Evolutionary conservation across 1,284 basidiomycete genomes (phyloP), one percentile per base, ranked within the genome.

Genomic region (Papiliotrema laurentii): DNA sequence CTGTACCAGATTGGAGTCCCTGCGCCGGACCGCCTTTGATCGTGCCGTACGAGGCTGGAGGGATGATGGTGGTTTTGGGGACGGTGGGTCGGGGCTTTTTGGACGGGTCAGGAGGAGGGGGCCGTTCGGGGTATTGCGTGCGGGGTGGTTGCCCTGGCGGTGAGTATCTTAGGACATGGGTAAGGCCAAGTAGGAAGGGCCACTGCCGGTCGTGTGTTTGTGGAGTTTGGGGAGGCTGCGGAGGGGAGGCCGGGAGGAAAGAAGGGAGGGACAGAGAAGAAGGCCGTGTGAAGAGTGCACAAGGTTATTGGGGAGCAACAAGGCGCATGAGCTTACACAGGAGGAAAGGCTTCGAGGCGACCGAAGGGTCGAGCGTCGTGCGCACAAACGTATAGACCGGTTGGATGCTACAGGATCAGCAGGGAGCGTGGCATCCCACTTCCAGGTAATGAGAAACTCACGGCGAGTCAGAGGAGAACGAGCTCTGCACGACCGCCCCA

Each of bases 341-440:
- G n/a, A 63, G 63, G 54, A 74, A 74, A 7, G 58, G 47, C 46
- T 68, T 64, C 11, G 39, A 18, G 1, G 50, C 44, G 4, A 54
- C 61, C n/a, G 50, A 43, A 10, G 61, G 53, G 18, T 49, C 33
- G 9, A 74, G 55, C 4, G 66, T 55, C 2, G 61, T 57, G 33
- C 72, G 56, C 4, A 74, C 69, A 44, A 74, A 74, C 3, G 60
- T 63, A 50, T 74, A 74, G 1, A 74, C 69, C 0, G 69, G 66
- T 50, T 72, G 71, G 31, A 74, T 73, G 9, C 69, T 73, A 45
- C 26, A n/a, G 10, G 31, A 36, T 10, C 41, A 31, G 25, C 10
- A 31, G n/a, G n/a, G n/a, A n/a, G n/a, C n/a, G n/a, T n/a, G n/a
- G n/a, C 30, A 10, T 31, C 30, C 30, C 16, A 9, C 30, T 31